Conservation (phyloP, 75 land plant species). For the Pinus taeda region DNA sequence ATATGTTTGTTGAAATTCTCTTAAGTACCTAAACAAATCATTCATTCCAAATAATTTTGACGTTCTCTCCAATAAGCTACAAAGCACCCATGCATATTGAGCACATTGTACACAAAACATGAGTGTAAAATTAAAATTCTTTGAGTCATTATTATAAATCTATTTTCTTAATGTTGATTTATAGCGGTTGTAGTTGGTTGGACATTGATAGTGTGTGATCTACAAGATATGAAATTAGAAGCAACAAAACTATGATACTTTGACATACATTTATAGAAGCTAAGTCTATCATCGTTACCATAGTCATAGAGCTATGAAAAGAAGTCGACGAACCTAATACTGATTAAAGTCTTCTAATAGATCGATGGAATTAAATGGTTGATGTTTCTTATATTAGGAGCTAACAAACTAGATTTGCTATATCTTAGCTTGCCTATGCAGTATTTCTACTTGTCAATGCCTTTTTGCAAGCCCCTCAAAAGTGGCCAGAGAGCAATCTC, state of each 20-base stretch:
- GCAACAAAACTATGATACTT: no score
- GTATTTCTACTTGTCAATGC: no score
- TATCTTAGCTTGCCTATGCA: not conserved
- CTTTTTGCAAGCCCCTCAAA: conserved; percentile 22
- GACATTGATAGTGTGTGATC: no score
- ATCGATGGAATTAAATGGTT: not conserved
- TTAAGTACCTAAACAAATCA: not conserved
- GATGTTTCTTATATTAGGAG: not conserved
- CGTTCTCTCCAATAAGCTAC: not conserved
- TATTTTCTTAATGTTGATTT: not conserved
- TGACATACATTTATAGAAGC: no score
- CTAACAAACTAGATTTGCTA: not conserved
- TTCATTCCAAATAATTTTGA: not conserved
- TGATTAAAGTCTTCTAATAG: no score
- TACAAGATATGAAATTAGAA: no score
- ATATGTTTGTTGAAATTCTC: not conserved
- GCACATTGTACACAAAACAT: not conserved
- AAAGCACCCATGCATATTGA: no score
- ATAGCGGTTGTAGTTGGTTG: not conserved
- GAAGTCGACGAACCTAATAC: no score
- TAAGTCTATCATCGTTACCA: no score
- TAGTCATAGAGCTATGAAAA: no score
- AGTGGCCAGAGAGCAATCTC: conserved; percentile 20
- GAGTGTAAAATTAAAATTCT: not conserved
- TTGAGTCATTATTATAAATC: not conserved